Conservation (phyloP, 441 rosid genomes). For the Mallotus repandus region DNA sequence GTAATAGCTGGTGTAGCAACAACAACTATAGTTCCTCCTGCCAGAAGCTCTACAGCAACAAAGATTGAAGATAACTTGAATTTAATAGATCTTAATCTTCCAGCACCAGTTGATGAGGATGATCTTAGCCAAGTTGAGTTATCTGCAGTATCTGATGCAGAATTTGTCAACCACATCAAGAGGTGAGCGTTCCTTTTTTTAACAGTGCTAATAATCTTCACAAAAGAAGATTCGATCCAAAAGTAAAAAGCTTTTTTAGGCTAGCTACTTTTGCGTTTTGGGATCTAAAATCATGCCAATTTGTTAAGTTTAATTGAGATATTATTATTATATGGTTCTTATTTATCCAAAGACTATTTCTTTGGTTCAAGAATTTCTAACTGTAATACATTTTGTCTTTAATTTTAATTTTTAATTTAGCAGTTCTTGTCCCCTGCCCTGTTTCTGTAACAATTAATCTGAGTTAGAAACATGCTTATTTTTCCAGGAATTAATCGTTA, state of each 20-base stretch:
- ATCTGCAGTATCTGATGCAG: conserved; percentile 78
- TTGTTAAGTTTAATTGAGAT: conserved; percentile 21
- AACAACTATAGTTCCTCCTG: neutral
- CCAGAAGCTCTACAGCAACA: conserved; percentile 26
- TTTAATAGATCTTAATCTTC: conserved; percentile 89
- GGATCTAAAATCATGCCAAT: conserved; percentile 34
- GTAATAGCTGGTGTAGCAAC: conserved; percentile 37
- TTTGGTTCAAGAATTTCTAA: conserved; percentile 27
- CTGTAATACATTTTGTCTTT: conserved; percentile 33
- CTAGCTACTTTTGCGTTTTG: conserved; percentile 28
- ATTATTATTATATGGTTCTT: conserved; percentile 9
- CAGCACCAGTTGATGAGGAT: conserved; percentile 76
- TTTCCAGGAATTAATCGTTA: neutral
- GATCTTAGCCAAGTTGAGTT: conserved; percentile 64
- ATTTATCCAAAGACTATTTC: conserved; percentile 33
- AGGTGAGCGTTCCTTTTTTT: conserved; percentile 33
- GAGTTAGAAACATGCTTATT: neutral
- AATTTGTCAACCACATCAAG: conserved; percentile 50
- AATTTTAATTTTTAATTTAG: neutral
- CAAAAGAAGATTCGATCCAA: conserved; percentile 35
- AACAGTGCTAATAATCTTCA: conserved; percentile 1
- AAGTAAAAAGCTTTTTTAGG: conserved; percentile 33
- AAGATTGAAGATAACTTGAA: conserved; percentile 40
- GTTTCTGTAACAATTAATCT: conserved; percentile 15
- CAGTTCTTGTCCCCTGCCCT: conserved; percentile 29